Conservation (phyloP, 768 basidiomycete species). For the Xerocomellus chrysenteron region DNA sequence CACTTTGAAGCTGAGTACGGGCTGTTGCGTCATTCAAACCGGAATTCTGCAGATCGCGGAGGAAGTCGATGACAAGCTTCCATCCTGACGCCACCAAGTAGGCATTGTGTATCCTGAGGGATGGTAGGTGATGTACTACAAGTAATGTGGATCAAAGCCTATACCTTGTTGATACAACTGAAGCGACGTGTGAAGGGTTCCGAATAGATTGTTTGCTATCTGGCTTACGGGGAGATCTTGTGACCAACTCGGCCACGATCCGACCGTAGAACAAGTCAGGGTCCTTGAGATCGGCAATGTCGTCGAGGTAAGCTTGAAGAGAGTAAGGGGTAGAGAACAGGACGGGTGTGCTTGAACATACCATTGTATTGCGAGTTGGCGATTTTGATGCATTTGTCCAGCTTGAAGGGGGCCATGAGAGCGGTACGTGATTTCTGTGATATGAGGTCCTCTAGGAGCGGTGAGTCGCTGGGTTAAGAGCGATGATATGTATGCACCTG, state of each 20-base stretch:
- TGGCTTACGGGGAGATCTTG: slow-evolving; percentile 42
- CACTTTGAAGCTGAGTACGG: slow-evolving; percentile 51
- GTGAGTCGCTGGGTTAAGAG: background rate
- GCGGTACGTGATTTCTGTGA: slow-evolving; percentile 52
- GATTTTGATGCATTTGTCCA: slow-evolving; percentile 62
- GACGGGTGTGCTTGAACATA: slow-evolving; percentile 32
- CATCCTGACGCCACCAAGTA: slow-evolving; percentile 84
- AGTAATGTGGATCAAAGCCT: slow-evolving; percentile 6
- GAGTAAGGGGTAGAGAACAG: slow-evolving; percentile 10
- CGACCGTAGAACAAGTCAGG: slow-evolving; percentile 57
- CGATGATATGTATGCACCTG: slow-evolving; percentile 45
- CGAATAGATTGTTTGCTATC: slow-evolving; percentile 31
- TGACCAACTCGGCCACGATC: slow-evolving; percentile 55
- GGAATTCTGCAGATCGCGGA: slow-evolving; percentile 53
- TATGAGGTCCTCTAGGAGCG: slow-evolving; percentile 61
- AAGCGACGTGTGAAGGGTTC: slow-evolving; percentile 54
- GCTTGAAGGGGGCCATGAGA: slow-evolving; percentile 59
- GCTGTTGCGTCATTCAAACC: slow-evolving; percentile 55
- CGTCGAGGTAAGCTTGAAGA: slow-evolving; percentile 61
- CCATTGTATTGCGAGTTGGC: slow-evolving; percentile 74
- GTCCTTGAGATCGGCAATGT: slow-evolving; percentile 67
- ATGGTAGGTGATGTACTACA: slow-evolving; percentile 3
- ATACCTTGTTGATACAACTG: slow-evolving; percentile 59
- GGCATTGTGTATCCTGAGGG: slow-evolving; percentile 69
- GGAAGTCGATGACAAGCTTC: slow-evolving; percentile 63